Conservation (phyloP, 139 green algal genomes). For the Yamagishiella unicocca region DNA sequence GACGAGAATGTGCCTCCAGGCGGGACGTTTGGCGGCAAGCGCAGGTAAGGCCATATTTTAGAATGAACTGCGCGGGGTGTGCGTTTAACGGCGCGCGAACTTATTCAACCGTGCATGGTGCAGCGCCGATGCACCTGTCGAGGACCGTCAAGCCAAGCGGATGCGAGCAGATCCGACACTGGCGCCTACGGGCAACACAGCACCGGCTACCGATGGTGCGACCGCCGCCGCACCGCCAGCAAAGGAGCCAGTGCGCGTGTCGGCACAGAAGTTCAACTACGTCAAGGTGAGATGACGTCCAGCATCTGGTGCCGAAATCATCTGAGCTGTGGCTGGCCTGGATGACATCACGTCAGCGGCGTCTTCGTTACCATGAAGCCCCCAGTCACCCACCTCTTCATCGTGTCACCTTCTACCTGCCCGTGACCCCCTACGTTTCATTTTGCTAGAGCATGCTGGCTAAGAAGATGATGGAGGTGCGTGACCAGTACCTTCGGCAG, state of each 20-base stretch:
- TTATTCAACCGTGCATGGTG: neutral
- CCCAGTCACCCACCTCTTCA: too few species aligned
- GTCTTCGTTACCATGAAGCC: too few species aligned
- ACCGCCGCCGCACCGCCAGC: neutral
- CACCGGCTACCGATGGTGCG: neutral
- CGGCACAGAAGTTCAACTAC: constrained; percentile 81
- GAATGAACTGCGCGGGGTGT: too few species aligned
- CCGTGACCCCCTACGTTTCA: too few species aligned
- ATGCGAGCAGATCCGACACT: neutral
- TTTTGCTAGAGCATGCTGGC: constrained; percentile 80
- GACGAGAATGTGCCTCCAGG: constrained; percentile 39
- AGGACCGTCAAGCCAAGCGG: constrained; percentile 43
- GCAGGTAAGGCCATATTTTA: constrained; percentile 22
- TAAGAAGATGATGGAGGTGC: constrained; percentile 67
- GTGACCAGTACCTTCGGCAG: constrained; percentile 60
- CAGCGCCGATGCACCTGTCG: neutral
- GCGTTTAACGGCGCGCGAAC: too few species aligned
- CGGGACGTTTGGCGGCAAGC: constrained; percentile 5
- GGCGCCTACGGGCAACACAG: neutral
- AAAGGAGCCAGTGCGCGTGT: constrained; percentile 72
- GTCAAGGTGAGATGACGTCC: constrained; percentile 87
- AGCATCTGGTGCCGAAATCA: too few species aligned
- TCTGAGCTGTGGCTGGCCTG: too few species aligned
- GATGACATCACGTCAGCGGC: too few species aligned
- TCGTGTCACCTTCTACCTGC: neutral